A percentile compares a stretch with the other conserved stretches of the same genome.
These are phyloP conservation scores for Xylaria scruposa DNA, from an alignment of 495 filamentous ascomycete species.

Conservation along the genomic window DNA sequence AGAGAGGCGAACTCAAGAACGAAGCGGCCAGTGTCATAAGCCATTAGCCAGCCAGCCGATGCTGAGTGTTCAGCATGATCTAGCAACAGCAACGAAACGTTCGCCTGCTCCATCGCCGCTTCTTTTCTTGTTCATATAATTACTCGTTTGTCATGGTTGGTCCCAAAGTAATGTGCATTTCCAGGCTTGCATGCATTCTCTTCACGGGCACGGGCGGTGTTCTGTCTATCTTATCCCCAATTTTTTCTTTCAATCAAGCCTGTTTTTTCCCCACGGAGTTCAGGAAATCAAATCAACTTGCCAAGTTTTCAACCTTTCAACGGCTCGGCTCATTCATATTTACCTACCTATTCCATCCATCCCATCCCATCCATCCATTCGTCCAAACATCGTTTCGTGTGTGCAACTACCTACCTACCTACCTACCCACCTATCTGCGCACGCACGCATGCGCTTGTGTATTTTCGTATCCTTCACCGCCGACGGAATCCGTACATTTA, in stretches of 20 bases:
- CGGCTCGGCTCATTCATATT: not conserved
- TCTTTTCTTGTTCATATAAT: slow-evolving; percentile 16
- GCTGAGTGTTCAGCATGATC: not conserved
- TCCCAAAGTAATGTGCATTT: slow-evolving; percentile 16
- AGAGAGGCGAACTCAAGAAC: slow-evolving; percentile 34
- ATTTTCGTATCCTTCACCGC: not conserved
- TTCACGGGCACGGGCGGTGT: slow-evolving; percentile 1
- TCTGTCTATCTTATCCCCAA: not conserved
- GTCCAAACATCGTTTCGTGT: not conserved
- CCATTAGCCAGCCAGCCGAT: slow-evolving; percentile 14
- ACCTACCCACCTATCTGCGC: not conserved
- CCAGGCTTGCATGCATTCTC: slow-evolving; percentile 23
- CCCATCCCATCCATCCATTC: not conserved
- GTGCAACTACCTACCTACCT: no score
- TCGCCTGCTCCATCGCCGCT: not conserved
- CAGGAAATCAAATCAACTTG: not conserved
- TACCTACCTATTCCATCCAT: not conserved
- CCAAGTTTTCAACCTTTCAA: not conserved
- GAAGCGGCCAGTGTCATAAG: slow-evolving; percentile 28
- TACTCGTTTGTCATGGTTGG: slow-evolving; percentile 7
- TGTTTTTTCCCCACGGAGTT: not conserved
- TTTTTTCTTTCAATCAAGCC: not conserved
- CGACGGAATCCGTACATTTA: not conserved
- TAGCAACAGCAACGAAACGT: not conserved
- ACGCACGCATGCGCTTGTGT: slow-evolving; percentile 6